A percentile compares a stretch with the other conserved stretches of the same genome.
Conservation (phyloP, 805 yeast species). For the Blastobotrys americana region DNA sequence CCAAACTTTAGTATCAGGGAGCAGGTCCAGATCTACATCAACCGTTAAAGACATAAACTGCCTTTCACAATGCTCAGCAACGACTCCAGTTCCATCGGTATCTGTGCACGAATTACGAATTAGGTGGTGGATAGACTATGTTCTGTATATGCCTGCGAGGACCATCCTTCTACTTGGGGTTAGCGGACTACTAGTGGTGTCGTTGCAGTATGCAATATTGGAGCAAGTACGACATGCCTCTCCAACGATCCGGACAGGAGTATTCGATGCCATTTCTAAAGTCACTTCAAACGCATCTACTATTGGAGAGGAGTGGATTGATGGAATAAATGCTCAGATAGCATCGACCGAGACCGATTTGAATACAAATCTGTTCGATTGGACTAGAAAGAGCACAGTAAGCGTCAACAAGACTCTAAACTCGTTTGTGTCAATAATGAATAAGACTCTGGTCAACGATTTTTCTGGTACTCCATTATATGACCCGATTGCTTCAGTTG, state of each 20-base stretch:
- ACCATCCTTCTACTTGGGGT: conserved; percentile 47
- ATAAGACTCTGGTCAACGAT: conserved; percentile 46
- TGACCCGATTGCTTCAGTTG: conserved; percentile 54
- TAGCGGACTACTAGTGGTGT: conserved; percentile 47
- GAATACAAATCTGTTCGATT: conserved; percentile 60
- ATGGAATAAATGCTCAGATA: conserved; percentile 50
- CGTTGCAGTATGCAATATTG: conserved; percentile 48
- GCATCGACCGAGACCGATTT: conserved; percentile 41
- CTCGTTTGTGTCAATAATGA: conserved; percentile 51
- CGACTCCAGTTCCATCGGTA: background rate
- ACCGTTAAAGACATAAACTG: too few relatives aligned
- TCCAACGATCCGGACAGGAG: conserved; percentile 8
- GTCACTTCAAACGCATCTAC: conserved; percentile 15
- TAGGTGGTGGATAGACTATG: conserved; percentile 44
- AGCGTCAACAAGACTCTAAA: conserved; percentile 55
- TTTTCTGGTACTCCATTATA: conserved; percentile 67
- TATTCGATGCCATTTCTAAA: conserved; percentile 12
- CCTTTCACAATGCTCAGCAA: too few relatives aligned
- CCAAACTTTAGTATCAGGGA: background rate
- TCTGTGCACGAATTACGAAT: background rate
- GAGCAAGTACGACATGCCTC: conserved; percentile 22
- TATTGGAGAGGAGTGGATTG: conserved; percentile 39
- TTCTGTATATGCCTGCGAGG: conserved; percentile 47
- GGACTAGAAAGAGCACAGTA: conserved; percentile 51
- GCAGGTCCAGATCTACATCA: too few relatives aligned